Conservation (phyloP, 225 moss, liverwort and hornwort species). For the Neckera pumila region DNA sequence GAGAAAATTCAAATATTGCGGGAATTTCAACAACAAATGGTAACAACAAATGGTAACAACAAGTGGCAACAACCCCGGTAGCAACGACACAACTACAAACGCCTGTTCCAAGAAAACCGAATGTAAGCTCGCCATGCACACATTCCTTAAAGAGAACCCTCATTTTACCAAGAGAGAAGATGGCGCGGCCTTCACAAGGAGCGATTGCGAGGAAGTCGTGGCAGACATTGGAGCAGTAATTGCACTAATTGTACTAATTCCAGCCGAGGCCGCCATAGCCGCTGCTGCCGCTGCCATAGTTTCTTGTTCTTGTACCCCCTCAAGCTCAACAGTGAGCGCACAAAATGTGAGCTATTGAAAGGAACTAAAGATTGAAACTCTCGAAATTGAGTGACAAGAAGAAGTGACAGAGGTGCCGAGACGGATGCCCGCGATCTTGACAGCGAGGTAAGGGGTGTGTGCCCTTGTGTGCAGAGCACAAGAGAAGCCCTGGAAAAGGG, state of each 20-base stretch:
- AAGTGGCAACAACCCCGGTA: not conserved
- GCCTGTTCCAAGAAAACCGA: not conserved
- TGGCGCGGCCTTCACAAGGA: not conserved
- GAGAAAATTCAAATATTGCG: not conserved
- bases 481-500: not conserved
- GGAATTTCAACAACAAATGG: not conserved
- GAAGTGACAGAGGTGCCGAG: not conserved
- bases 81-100: not conserved
- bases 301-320: not conserved
- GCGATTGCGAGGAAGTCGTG: not conserved
- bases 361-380: not conserved
- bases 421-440: not conserved
- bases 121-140: not conserved
- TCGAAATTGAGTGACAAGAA: not conserved
- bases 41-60: not conserved
- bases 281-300: not conserved
- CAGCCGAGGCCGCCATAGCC: slow-evolving; percentile 4
- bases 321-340: not conserved
- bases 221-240: not conserved
- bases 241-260: not conserved
- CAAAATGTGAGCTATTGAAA: not conserved
- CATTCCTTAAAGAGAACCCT: not conserved
- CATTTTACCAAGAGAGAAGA: slow-evolving; percentile 21
- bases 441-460: not conserved
- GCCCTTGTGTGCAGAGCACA: slow-evolving; percentile 2